Conservation (phyloP, 1,284 basidiomycete species). For the Cutaneotrichosporon sp. region DNA sequence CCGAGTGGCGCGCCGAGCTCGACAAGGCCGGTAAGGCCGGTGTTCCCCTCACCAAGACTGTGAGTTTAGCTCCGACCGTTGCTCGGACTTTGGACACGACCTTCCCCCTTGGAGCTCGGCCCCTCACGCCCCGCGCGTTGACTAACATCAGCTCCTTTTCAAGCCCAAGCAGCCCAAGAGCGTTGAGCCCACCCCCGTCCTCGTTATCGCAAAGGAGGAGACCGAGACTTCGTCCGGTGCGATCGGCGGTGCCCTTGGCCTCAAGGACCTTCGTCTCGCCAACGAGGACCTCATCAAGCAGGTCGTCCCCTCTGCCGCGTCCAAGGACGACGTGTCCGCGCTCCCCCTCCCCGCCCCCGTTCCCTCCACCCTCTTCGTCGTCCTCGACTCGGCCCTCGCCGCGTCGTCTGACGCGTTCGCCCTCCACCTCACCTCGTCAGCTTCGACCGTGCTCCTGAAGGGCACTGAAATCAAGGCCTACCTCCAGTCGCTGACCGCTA, state of each 20-base stretch:
- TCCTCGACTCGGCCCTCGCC: constrained; percentile 75
- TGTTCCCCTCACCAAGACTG: constrained; percentile 47
- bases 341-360: constrained; percentile 68
- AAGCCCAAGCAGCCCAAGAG: constrained; percentile 72
- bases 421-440: constrained; percentile 70
- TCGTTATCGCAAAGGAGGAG: constrained; percentile 79
- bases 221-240: constrained; percentile 73
- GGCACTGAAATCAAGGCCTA: constrained; percentile 72
- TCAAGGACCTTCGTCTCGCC: constrained; percentile 89
- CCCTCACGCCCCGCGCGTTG: neutral
- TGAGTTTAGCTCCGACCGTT: constrained; percentile 25
- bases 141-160: constrained; percentile 49
- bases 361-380: constrained; percentile 72
- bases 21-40: constrained; percentile 40
- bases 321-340: constrained; percentile 86
- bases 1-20: constrained; percentile 51
- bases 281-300: constrained; percentile 81
- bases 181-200: constrained; percentile 76
- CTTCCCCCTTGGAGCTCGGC: neutral
- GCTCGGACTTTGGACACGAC: neutral
- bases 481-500: constrained; percentile 61
- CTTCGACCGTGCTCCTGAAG: constrained; percentile 70
- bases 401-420: constrained; percentile 62
- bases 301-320: constrained; percentile 64
- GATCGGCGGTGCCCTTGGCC: constrained; percentile 75